Evolutionary conservation across 2,329 filamentous ascomycete genomes (phyloP).

Genomic region (Neonectria faginata): DNA sequence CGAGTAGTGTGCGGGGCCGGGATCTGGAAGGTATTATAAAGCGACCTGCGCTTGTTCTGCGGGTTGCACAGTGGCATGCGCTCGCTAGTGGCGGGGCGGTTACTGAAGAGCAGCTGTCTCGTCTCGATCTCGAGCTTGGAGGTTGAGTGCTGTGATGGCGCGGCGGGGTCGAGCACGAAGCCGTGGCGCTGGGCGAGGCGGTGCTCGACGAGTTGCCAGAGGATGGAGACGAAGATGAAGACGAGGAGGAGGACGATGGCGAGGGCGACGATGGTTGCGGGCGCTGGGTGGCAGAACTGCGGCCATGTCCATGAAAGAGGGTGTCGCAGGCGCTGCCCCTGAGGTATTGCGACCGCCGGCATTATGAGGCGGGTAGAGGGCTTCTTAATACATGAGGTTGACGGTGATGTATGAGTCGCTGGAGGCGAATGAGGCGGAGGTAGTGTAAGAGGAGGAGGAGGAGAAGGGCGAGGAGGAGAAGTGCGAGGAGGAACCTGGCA

Average conservation of each 20-base stretch:
- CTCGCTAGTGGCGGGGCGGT: slow-evolving; percentile 29
- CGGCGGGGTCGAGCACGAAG: slow-evolving; percentile 22
- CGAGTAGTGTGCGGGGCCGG: slow-evolving; percentile 35
- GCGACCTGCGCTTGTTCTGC: slow-evolving; percentile 33
- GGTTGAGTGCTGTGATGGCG: not conserved
- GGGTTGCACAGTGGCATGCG: slow-evolving; percentile 36
- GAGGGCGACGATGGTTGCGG: slow-evolving; percentile 40
- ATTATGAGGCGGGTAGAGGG: slow-evolving; percentile 3
- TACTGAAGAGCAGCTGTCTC: slow-evolving; percentile 33
- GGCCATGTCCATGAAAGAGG: slow-evolving; percentile 25
- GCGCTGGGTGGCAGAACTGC: slow-evolving; percentile 29
- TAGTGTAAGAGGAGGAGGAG: not conserved
- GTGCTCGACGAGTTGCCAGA: slow-evolving; percentile 33
- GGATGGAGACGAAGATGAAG: slow-evolving; percentile 36
- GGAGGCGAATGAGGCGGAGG: not conserved
- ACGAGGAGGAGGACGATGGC: slow-evolving; percentile 33
- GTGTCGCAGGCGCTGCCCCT: slow-evolving; percentile 10
- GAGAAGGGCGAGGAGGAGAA: too few species aligned
- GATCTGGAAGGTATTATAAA: slow-evolving; percentile 44
- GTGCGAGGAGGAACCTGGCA: not conserved
- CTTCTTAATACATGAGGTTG: slow-evolving; percentile 13
- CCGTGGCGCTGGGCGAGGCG: slow-evolving; percentile 30
- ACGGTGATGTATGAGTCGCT: not conserved
- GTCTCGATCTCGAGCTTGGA: slow-evolving; percentile 37
- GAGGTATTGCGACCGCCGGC: slow-evolving; percentile 13